Evolutionary conservation across 2,329 filamentous ascomycete genomes (phyloP).

Genomic region (Penicillium sp.): DNA sequence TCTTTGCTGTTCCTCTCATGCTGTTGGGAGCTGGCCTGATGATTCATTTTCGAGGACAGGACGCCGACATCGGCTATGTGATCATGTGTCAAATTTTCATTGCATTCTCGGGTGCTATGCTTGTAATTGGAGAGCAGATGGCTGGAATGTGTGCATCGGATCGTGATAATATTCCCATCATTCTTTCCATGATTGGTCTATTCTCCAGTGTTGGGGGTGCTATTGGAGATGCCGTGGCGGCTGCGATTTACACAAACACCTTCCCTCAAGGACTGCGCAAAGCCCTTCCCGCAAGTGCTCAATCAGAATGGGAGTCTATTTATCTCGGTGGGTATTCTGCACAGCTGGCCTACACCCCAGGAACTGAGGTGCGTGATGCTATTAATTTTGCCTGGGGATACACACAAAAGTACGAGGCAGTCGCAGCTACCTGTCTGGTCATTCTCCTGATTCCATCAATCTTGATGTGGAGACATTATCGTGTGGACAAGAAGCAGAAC

Average conservation of each 20-base stretch:
- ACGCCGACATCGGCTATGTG: conserved; percentile 50
- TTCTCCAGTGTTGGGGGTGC: conserved; percentile 36
- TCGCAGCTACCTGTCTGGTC: conserved; percentile 27
- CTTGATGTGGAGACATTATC: conserved; percentile 29
- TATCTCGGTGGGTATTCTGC: conserved; percentile 25
- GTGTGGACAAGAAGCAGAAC: conserved; percentile 31
- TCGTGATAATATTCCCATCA: conserved; percentile 54
- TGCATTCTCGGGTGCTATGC: conserved; percentile 53
- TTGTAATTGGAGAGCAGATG: conserved; percentile 58
- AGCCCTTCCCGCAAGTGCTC: conserved; percentile 16
- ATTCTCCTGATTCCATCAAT: conserved; percentile 27
- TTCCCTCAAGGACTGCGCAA: conserved; percentile 15
- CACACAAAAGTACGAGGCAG: conserved; percentile 29
- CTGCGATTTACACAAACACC: conserved; percentile 24
- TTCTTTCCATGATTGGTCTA: conserved; percentile 39
- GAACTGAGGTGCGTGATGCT: conserved; percentile 29
- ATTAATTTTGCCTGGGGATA: conserved; percentile 39
- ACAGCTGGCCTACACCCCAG: conserved; percentile 31
- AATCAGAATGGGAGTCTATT: conserved; percentile 22
- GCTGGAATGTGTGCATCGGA: conserved; percentile 58
- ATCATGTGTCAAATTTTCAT: conserved; percentile 59
- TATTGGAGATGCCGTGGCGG: conserved; percentile 31
- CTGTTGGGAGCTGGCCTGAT: conserved; percentile 55
- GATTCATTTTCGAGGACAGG: conserved; percentile 55
- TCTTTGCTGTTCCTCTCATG: conserved; percentile 52